Evolutionary conservation across 768 basidiomycete genomes (phyloP), one percentile per base, ranked within the genome.

Genomic region (Kwoniella dendrophila): DNA sequence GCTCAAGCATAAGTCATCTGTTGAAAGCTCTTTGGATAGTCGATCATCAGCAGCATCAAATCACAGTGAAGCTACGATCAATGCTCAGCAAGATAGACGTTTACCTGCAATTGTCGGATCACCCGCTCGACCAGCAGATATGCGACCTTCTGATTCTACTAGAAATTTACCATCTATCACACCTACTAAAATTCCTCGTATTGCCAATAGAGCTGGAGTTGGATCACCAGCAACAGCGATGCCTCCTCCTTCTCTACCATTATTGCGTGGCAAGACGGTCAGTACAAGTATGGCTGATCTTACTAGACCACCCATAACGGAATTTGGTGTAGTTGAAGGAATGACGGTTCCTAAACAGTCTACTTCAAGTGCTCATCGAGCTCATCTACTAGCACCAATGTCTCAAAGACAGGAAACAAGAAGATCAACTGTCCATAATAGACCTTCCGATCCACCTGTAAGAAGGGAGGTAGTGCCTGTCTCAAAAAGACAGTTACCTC

Each of bases 251-350:
- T 38, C 66, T 36, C 48, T 58, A 36, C 56, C 56, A 26, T 44
- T 66, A 48, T 26, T 40, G 41, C 91, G 32, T 83, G 82, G 85
- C 40, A 88, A 87, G 72, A 81, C 84, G 2, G 63, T 67, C 58
- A 49, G 62, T 45, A 60, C 63, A 18, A 66, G 63, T 20, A 64
- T 71, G 58, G 60, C 64, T 3, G 67, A 68, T 26, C 47, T 69
- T 38, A 66, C 47, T 34, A 52, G 67, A 40, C 57, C 59, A 5
- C 51, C 53, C 2, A 48, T 75, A n/a, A 62, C 62, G n/a, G 72
- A 74, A 24, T 71, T 73, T 41, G 73, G 74, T 7, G 51, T 65
- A 0, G 56, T 70, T 18, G 66, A 66, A 26, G 66, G 62, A 27
- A 44, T 59, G 16, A 36, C 56, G 2, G 49, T 34, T 0, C 51